Conservation (phyloP, 2,329 filamentous ascomycete species). For the Cladosporium colombiae region DNA sequence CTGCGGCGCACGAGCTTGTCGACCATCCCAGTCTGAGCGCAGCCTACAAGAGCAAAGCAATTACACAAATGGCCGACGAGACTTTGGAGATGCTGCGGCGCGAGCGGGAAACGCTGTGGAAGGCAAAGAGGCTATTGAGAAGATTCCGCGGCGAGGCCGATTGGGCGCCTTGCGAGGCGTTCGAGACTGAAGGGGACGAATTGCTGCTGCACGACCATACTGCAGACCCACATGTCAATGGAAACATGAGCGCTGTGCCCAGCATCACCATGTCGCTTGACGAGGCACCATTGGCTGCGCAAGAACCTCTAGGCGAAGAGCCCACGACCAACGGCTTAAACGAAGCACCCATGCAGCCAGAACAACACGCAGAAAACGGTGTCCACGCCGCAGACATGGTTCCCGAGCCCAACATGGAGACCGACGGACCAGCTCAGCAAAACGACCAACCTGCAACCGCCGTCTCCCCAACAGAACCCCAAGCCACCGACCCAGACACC, state of each 20-base stretch:
- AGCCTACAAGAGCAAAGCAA: slow-evolving; percentile 72
- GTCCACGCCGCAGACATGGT: slow-evolving; percentile 30
- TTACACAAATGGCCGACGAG: slow-evolving; percentile 70
- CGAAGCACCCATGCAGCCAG: slow-evolving; percentile 22
- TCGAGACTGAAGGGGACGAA: slow-evolving; percentile 54
- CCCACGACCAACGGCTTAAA: slow-evolving; percentile 3
- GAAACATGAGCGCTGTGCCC: slow-evolving; percentile 26
- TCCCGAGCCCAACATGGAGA: slow-evolving; percentile 2
- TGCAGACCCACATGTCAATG: slow-evolving; percentile 16
- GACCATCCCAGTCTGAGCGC: slow-evolving; percentile 72
- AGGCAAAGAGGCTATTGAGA: slow-evolving; percentile 72
- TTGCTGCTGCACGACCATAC: slow-evolving; percentile 31
- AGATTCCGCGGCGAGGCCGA: slow-evolving; percentile 73
- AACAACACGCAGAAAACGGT: slow-evolving; percentile 22
- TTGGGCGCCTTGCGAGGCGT: slow-evolving; percentile 58
- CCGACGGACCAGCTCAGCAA: neutral
- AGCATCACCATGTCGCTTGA: slow-evolving; percentile 25
- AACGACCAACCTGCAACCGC: neutral
- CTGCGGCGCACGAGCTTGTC: slow-evolving; percentile 71
- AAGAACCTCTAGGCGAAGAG: slow-evolving; percentile 10
- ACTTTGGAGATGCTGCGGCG: slow-evolving; percentile 71
- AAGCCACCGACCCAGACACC: slow-evolving; percentile 14
- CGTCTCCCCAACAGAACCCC: neutral
- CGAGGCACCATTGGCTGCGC: slow-evolving; percentile 20
- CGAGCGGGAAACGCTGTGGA: slow-evolving; percentile 72